Base-by-base conservation (phyloP, 2,329 filamentous ascomycete species). In the Zarea fungicola region DNA sequence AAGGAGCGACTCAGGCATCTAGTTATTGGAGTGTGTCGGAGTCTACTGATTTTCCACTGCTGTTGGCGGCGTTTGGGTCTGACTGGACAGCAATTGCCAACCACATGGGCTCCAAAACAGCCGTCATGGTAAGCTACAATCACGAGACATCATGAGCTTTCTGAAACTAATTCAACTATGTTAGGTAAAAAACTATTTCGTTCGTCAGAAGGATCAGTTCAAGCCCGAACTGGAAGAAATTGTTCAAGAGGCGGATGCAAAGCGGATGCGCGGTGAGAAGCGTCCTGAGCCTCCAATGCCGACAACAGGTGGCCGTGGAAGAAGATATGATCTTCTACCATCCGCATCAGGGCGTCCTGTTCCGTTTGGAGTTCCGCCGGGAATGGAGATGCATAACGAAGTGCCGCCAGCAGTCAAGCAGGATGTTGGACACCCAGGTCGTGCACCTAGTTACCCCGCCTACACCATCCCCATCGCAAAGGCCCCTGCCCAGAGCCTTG, bases 1-100 rank as follows among this genome's bases (percentile, higher is more conserved):
- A 77, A 51, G 65, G 68, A 9, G 73, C 73, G 19, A 69, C 70
- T 48, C 82, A 84, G 55, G 81, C 85, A 13, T 89, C 85, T 1
- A 92, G 87, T 65, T 93, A 93, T 64, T 93, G 88, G 88, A 92
- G 87, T 59, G 87, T 92, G 19, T 85, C 85, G 1, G 88, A 93
- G 67, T 77, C 85, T 48, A 85, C 77, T 40, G 87, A 91, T 59
- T 93, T 93, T 65, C 83, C 84, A 29, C 78, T 76, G 49, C 75
- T 89, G 50, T 73, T 93, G 40, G 77, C 75, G 43, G 78, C 88
- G 48, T 92, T 89, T 68, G 88, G 88, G 50, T 89, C 84, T 14
- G 87, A 93, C 62, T 93, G 87, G 80, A 71, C 72, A 42, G 80
- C 78, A 5, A 92, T 92, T 65, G 85, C 88, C 34, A 75, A 75